Percentiles rank a stretch among this genome's conserved stretches.
Evolutionary conservation across 805 yeast species (phyloP).

Genomic region (Monosporozyma yasuniensis): DNA sequence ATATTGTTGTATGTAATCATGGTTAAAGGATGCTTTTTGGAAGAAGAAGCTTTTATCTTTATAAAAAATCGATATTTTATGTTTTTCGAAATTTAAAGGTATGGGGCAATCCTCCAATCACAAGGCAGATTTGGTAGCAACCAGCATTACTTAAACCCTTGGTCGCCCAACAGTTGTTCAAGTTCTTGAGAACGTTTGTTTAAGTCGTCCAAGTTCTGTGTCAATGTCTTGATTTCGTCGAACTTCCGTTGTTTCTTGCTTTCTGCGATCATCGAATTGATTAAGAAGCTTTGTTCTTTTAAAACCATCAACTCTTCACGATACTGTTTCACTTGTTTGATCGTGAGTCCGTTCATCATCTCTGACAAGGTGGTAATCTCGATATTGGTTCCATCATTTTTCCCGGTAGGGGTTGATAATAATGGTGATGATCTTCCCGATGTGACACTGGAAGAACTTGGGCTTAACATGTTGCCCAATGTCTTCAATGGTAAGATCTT

Average conservation of each 20-base stretch:
- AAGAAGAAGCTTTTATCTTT: no score
- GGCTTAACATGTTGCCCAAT: slow-evolving; percentile 33
- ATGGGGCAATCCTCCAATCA: background rate
- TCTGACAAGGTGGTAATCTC: slow-evolving; percentile 13
- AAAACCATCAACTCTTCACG: slow-evolving; percentile 78
- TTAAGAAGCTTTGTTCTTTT: slow-evolving; percentile 72
- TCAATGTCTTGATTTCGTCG: slow-evolving; percentile 62
- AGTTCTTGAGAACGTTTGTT: slow-evolving; percentile 39
- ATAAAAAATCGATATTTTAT: background rate
- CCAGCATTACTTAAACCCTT: slow-evolving; percentile 27
- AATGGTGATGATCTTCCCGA: background rate
- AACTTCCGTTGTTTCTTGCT: slow-evolving; percentile 61
- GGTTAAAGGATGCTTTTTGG: background rate
- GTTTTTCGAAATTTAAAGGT: background rate
- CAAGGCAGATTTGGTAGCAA: background rate
- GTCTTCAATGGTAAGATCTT: slow-evolving; percentile 56
- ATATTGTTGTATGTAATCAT: no score
- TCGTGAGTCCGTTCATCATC: slow-evolving; percentile 30
- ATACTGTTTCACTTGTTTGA: slow-evolving; percentile 47
- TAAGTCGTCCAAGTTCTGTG: slow-evolving; percentile 50
- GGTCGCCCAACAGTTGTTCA: slow-evolving; percentile 48
- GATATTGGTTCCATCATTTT: background rate
- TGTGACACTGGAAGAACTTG: background rate
- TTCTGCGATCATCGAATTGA: slow-evolving; percentile 52
- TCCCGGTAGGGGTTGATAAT: background rate